Evolutionary conservation across 2,329 filamentous ascomycete genomes (phyloP).

Genomic region (Claviceps spartinae): DNA sequence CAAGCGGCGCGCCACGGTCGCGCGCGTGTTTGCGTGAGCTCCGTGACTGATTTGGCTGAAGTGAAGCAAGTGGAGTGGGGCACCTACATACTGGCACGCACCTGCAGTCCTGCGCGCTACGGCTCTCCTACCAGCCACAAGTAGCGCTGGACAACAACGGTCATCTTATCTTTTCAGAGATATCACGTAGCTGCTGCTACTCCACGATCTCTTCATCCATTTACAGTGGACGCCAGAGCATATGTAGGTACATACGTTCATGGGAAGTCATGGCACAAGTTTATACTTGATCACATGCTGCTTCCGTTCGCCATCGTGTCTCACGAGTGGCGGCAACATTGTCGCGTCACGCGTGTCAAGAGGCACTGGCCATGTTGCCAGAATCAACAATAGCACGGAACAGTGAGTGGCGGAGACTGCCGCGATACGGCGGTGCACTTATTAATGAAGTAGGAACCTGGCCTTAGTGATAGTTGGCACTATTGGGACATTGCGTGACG

Average conservation of each 20-base stretch:
- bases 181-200: too few relatives aligned
- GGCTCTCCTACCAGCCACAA: not conserved
- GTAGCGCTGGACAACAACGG: too few relatives aligned
- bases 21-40: constrained; percentile 7
- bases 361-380: not conserved
- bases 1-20: constrained; percentile 7
- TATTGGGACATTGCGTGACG: not conserved
- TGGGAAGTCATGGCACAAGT: too few relatives aligned
- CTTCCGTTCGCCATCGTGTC: not conserved
- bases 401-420: not conserved
- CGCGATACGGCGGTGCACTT: not conserved
- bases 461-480: not conserved
- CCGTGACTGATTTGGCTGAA: constrained; percentile 3
- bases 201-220: too few relatives aligned
- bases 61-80: constrained; percentile 2
- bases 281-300: too few relatives aligned
- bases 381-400: not conserved
- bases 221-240: too few relatives aligned
- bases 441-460: not conserved
- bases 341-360: not conserved
- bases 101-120: too few relatives aligned
- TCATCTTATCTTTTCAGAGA: too few relatives aligned
- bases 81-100: not conserved
- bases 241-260: too few relatives aligned
- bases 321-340: not conserved